Evolutionary conservation across 2,329 filamentous ascomycete genomes (phyloP).

Genomic region (Neurospora sp.): DNA sequence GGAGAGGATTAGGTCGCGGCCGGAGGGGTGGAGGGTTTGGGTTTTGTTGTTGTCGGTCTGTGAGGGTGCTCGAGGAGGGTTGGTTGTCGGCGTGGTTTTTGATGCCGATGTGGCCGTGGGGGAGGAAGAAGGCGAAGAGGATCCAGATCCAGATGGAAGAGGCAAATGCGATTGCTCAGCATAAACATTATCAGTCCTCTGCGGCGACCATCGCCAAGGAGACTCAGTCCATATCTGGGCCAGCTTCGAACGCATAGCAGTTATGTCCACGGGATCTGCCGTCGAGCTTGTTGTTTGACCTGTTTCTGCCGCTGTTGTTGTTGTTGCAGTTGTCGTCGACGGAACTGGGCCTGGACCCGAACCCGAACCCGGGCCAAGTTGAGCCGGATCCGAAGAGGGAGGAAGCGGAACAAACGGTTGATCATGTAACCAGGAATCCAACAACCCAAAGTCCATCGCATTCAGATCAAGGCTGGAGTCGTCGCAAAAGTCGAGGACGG

Average conservation of each 20-base stretch:
- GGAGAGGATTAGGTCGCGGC: constrained; percentile 53
- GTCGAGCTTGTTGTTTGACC: constrained; percentile 11
- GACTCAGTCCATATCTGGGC: constrained; percentile 40
- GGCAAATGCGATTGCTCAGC: constrained; percentile 36
- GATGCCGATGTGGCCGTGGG: background rate
- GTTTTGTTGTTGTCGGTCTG: background rate
- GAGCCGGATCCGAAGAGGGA: background rate
- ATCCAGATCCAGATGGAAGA: constrained; percentile 15
- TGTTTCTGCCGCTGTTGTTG: constrained; percentile 18
- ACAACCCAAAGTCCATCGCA: constrained; percentile 40
- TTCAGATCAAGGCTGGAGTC: constrained; percentile 40
- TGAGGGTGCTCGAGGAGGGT: background rate
- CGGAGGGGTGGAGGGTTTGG: constrained; percentile 32
- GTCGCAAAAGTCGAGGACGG: constrained; percentile 40
- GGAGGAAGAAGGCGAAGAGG: background rate
- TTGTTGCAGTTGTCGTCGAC: constrained; percentile 11
- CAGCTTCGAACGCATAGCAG: constrained; percentile 36
- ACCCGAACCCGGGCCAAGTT: background rate
- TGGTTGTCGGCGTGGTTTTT: background rate
- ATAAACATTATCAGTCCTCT: constrained; percentile 33
- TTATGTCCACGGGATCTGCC: constrained; percentile 33
- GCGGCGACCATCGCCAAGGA: constrained; percentile 41
- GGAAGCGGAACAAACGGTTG: background rate
- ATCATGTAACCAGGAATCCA: constrained; percentile 32
- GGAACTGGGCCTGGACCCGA: background rate